Base-by-base conservation (phyloP, 345 rosid species). In the Nephelium lappaceum region DNA sequence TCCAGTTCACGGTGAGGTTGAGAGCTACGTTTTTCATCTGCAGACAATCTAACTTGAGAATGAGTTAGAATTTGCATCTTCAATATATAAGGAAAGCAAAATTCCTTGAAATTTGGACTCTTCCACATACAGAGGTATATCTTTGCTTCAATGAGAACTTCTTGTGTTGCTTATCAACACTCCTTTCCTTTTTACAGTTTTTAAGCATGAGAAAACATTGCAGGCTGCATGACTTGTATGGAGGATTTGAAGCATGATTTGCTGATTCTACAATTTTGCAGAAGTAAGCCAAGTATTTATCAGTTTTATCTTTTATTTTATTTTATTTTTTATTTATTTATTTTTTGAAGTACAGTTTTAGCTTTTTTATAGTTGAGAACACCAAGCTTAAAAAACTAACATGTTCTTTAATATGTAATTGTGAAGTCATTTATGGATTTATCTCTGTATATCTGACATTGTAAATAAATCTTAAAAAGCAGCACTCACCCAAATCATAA, bases 21-120 rank as follows among this genome's bases (percentile, higher is more conserved):
- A n/a, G 39, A 60, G 69, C 16, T 39, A 8, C 23, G 18, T 12
- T 16, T 47, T 47, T 69, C 15, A 23, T 45, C 39, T 23, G 38
- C 21, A 4, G n/a, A 14, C 47, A 8, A 69, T 45, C n/a, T 23
- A 36, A 62, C 74, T 49, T 77, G 68, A 63, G 62, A 39, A 68
- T 63, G 58, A 25, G 69, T 62, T 39, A 24, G 67, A 81, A 75
- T 73, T 63, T 23, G 67, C 67, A 71, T 55, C 75, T n/a, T 19
- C 42, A 24, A 4, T 57, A 38, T 25, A 24, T 19, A 36, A 53
- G 36, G 39, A 42, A 58, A n/a, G 3, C 8, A 10, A 11, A 58
- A 11, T 1, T 7, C 5, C 6, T 51, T 69, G 74, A 51, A 74
- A 27, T n/a, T 36, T 24, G n/a, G 75, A 66, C 74, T 55, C 63